Base-by-base conservation (phyloP, 2,329 filamentous ascomycete species). In the Periglandula ipomoeae region DNA sequence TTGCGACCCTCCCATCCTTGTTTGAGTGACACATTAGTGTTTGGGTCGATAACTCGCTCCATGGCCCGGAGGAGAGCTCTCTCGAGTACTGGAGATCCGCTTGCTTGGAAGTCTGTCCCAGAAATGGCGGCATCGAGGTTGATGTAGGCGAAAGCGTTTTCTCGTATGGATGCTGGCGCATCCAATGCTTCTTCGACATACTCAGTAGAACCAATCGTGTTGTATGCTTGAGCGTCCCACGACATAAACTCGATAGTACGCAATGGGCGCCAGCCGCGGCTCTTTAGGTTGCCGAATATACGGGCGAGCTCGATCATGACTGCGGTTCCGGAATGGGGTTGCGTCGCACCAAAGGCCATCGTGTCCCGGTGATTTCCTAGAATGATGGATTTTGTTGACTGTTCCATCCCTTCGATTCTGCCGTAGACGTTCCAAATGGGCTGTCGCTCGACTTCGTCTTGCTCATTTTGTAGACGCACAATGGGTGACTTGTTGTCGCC, bases 161-260 rank as follows among this genome's bases (percentile, higher is more conserved):
- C 71, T 38, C 87, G 84, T 6, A 98, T 74, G 3, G 70, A 65
- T 26, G 19, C 15, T 19, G 48, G 38, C 19, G 42, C 32, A 0
- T 90, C 82, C 24, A 89, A 73, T 56, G 91, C 84, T 42, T 86
- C 84, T 68, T 98, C 93, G 41, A 98, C 93, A 59, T 86, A 91
- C 65, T 98, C 93, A 2, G 93, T 97, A 10, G 89, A 95, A 8
- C 93, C 93, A 50, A 95, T 87, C 41, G 93, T 71, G 65, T 96
- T 96, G 70, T 95, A 97, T 65, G 91, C 89, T 57, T 85, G 85
- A 4, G 81, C 93, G 64, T 98, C 93, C 93, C 93, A 98, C 30
- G 88, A 95, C 61, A 90, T 89, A 65, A 98, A 97, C 64, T 95
- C 87, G 55, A 98, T 95, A 3, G 89, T 94, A n/a, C 93, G 84